Evolutionary conservation across 768 basidiomycete species (phyloP), one percentile per base, ranked within the genome.

Genomic region (Suillus americanus): DNA sequence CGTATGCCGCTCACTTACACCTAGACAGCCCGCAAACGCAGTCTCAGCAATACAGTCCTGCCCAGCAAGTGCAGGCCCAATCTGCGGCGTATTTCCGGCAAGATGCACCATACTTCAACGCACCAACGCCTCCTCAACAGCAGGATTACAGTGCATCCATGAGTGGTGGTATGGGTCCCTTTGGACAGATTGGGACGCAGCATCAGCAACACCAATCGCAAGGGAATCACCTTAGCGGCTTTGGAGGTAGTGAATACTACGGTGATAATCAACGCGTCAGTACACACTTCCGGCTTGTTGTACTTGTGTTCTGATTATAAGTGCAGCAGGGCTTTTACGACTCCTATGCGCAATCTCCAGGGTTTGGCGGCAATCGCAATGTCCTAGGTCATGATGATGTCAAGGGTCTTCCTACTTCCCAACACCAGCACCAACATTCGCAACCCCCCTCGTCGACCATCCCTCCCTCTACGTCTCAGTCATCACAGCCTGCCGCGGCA

Each of bases 51-150:
- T 59, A 59, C 40, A 59, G 10, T 18, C 71, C 74, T 23, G 71
- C 75, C 14, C 78, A 78, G 37, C 84, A 82, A 65, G 79, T 79
- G 38, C 64, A 65, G 10, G 62, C 70, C 4, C 69, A 67, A 18
- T 60, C 63, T 35, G 40, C 77, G 10, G 66, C 71, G 0, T 92
- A 91, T 72, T 91, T 90, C 81, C 83, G 90, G 61, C 89, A 90
- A 70, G 88, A 91, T 9, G 74, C 82, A 3, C 89, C 88, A 5
- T 92, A 91, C 75, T 91, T 90, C 82, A 89, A 93, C 71, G 82
- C 89, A 0, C 85, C 89, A 9, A 93, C 92, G 3, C 92, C 91
- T 25, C 90, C 85, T 20, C 77, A 78, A 33, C 89, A 79, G 20
- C 90, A 91, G 66, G 82, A 85, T 45, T 75, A 87, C 59, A 87